phyloP scores from a whole-genome alignment of 2,329 filamentous ascomycete species.

The Xylaria sp. region DNA sequence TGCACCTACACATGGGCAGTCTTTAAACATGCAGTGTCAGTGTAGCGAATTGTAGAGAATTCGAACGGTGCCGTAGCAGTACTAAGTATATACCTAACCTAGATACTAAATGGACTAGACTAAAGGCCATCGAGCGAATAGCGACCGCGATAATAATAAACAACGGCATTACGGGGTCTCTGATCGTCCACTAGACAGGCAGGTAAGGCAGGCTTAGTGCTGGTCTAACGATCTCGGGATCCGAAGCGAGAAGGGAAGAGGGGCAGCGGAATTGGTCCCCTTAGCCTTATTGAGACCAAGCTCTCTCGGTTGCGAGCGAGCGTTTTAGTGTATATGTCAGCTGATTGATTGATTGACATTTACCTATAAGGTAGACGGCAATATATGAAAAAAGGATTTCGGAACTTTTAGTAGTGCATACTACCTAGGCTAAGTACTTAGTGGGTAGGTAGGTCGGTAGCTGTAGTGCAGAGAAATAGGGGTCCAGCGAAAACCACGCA shows the following conservation, averaged over 20 bases:
- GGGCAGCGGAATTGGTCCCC: neutral
- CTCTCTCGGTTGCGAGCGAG: neutral
- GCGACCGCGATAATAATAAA: constrained; percentile 13
- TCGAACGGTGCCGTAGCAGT: no score
- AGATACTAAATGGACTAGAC: neutral
- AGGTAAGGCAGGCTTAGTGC: neutral
- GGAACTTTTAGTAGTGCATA: neutral
- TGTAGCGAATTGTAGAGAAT: no score
- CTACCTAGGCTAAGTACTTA: neutral
- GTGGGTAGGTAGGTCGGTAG: neutral
- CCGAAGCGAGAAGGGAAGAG: constrained; percentile 2
- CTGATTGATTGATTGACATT: neutral
- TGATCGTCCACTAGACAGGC: constrained; percentile 9
- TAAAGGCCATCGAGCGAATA: neutral
- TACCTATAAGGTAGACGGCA: neutral
- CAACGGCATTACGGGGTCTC: constrained; percentile 3
- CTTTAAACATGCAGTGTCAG: no score
- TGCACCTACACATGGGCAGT: no score
- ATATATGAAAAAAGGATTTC: neutral
- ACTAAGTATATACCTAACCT: no score
- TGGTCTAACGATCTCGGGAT: constrained; percentile 19
- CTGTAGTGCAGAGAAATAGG: neutral
- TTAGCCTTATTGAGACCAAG: constrained; percentile 10
- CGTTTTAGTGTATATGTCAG: neutral
- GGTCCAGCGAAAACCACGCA: constrained; percentile 3